Base-by-base conservation (phyloP, 2,329 filamentous ascomycete genomes). In the Phaeomoniella chlamydospora region DNA sequence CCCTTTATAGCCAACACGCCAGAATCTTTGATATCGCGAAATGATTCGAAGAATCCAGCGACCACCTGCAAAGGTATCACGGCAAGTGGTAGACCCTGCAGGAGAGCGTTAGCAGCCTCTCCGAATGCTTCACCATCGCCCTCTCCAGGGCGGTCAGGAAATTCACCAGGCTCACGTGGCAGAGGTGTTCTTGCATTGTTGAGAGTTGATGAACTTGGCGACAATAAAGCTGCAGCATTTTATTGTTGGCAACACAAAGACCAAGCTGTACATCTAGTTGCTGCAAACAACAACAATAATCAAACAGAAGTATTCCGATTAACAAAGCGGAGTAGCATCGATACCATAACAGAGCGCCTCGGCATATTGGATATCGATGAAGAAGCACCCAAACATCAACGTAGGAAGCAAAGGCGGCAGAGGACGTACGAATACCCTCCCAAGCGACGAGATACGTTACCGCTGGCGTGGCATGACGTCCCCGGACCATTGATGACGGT, bases 181-280 rank as follows among this genome's bases (percentile, higher is more conserved):
- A 29, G 37, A 39, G 45, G 53, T 35, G 45, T 48, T 34, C 39
- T 54, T 43, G 36, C 53, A 2, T 41, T 47, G 11, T 31, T 49
- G 10, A 15, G 39, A 37, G 33, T 42, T 26, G 37, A 43, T 40
- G 37, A 51, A 16, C 37, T 46, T 35, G 33, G 50, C 31, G 43
- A 45, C 17, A 45, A 43, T 39, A 53, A 49, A 39, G 52, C 47
- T 26, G 48, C 45, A 30, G 56, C 41, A 43, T 70, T 78, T 34
- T 94, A 86, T 60, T 96, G 88, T 65, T 94, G 83, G 80, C 86
- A 94, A 55, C 90, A 98, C 62, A 87, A 83, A 53, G 84, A 90
- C 39, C 90, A 98, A 57, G 84, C 84, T 2, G 53, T 61, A 37
- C 52, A 47, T 10, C 39, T 61, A 11, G 48, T 38, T 51, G 54